Base-by-base conservation (phyloP, 2,329 filamentous ascomycete genomes). In the Colletotrichum viniferum region DNA sequence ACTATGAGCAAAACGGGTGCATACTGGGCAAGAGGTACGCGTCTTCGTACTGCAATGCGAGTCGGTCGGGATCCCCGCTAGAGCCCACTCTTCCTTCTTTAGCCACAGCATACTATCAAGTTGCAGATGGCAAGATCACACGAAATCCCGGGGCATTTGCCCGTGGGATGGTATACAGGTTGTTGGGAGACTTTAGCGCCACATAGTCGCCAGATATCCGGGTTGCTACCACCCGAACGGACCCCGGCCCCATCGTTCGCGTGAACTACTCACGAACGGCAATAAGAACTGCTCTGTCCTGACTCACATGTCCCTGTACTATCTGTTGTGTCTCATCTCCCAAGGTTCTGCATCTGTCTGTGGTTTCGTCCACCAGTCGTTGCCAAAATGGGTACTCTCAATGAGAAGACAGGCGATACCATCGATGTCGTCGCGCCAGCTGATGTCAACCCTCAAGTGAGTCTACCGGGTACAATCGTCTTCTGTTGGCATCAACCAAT, bases 381-480 rank as follows among this genome's bases (percentile, higher is more conserved):
- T 28, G 16, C 7, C 28, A 34, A 18, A 4, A 74, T 74, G 71
- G 52, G 34, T 48, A 2, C 60, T 24, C 14, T 36, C 13, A 30
- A 55, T 7, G 67, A 71, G 36, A 74, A 65, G n/a, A 71, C 48
- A 21, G 48, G 52, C 3, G 60, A 74, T n/a, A 30, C 21, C 6
- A 64, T 74, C 36, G 28, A 74, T 3, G 48, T 43, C 18, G 43
- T 74, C 8, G 36, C 67, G 18, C n/a, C 71, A 21, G 21, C 30
- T 5, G 21, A 71, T 9, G 36, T 24, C 5, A 52, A 21, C 28
- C 32, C 34, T 18, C 48, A 26, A 8, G 21, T 70, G 8, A 30
- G 28, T 21, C 21, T 4, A 5, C 7, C 9, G 13, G 5, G 2
- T 14, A 10, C 7, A 6, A 58, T 26, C 0, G 0, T 21, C 6